Percentiles rank a stretch among this genome's conserved stretches.
Evolutionary conservation across 2,329 filamentous ascomycete species (phyloP).

Genomic region (Claviceps monticola): DNA sequence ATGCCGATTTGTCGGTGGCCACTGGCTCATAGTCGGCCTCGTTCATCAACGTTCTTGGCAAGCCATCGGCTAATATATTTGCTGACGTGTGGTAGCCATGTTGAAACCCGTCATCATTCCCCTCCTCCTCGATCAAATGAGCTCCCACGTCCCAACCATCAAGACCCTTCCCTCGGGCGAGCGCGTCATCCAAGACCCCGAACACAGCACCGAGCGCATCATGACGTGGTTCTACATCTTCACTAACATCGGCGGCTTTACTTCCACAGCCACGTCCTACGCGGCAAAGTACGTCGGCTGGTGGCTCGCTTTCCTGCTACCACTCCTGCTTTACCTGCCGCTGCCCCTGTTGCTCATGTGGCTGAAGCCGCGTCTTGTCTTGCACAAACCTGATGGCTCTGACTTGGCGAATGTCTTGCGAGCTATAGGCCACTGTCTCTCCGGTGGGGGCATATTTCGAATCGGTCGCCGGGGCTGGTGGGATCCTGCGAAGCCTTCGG

Average conservation of each 20-base stretch:
- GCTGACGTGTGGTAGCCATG: slow-evolving; percentile 16
- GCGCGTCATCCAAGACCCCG: slow-evolving; percentile 54
- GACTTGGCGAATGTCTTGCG: slow-evolving; percentile 47
- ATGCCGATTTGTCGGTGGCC: no score
- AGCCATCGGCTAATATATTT: no score
- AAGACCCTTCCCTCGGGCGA: slow-evolving; percentile 36
- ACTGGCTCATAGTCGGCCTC: neutral
- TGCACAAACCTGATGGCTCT: slow-evolving; percentile 48
- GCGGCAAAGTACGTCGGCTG: slow-evolving; percentile 37
- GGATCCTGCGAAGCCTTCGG: slow-evolving; percentile 43
- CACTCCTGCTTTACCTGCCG: slow-evolving; percentile 39
- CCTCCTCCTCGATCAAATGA: slow-evolving; percentile 52
- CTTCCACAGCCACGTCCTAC: slow-evolving; percentile 37
- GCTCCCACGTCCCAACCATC: slow-evolving; percentile 29
- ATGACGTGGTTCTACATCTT: slow-evolving; percentile 50
- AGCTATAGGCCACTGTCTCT: slow-evolving; percentile 39
- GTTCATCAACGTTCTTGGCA: neutral
- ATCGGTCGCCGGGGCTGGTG: slow-evolving; percentile 42
- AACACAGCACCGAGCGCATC: slow-evolving; percentile 49
- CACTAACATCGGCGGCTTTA: slow-evolving; percentile 40
- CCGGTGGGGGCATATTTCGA: slow-evolving; percentile 34
- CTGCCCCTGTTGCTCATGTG: slow-evolving; percentile 43
- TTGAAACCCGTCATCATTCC: slow-evolving; percentile 65
- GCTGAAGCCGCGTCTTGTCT: slow-evolving; percentile 43
- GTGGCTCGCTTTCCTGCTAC: slow-evolving; percentile 33